Evolutionary conservation across 2,329 filamentous ascomycete species (phyloP).

Genomic region (Fusarium sp.): DNA sequence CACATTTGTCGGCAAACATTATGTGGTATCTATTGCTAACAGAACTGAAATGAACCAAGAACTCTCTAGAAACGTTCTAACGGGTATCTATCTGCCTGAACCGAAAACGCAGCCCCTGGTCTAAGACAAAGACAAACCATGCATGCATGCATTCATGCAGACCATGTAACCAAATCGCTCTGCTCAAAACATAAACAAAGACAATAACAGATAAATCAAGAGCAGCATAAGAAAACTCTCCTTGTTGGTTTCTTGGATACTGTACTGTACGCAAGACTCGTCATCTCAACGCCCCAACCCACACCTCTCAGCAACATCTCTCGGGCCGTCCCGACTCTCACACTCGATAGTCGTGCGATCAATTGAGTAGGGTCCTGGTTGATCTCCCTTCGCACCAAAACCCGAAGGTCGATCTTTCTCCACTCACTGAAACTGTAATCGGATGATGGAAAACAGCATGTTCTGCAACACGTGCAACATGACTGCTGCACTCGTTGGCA

Average conservation of each 20-base stretch:
- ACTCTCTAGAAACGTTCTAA: conserved; percentile 41
- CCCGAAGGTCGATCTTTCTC: conserved; percentile 16
- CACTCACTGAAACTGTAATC: conserved; percentile 66
- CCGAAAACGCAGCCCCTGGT: conserved; percentile 16
- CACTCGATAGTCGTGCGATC: conserved; percentile 6
- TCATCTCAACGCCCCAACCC: conserved; percentile 14
- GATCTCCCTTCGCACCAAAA: conserved; percentile 6
- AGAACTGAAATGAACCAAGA: conserved; percentile 27
- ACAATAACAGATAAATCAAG: not conserved
- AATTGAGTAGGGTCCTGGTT: conserved; percentile 9
- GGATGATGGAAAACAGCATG: conserved; percentile 78
- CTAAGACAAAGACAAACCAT: conserved; percentile 26
- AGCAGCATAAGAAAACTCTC: conserved; percentile 6
- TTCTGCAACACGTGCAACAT: conserved; percentile 78
- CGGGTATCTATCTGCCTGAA: conserved; percentile 46
- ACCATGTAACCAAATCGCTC: conserved; percentile 19
- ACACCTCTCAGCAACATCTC: conserved; percentile 27
- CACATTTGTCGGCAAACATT: conserved; percentile 1
- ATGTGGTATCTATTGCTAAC: conserved; percentile 36
- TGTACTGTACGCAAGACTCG: conserved; percentile 2
- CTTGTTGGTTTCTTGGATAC: not conserved
- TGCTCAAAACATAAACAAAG: conserved; percentile 19
- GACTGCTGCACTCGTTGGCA: conserved; percentile 74
- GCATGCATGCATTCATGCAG: conserved; percentile 27
- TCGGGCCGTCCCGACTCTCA: conserved; percentile 46